These are phyloP conservation scores for Myxozyma kluyveri DNA, from an alignment of 805 yeast species.

Conservation along the genomic window DNA sequence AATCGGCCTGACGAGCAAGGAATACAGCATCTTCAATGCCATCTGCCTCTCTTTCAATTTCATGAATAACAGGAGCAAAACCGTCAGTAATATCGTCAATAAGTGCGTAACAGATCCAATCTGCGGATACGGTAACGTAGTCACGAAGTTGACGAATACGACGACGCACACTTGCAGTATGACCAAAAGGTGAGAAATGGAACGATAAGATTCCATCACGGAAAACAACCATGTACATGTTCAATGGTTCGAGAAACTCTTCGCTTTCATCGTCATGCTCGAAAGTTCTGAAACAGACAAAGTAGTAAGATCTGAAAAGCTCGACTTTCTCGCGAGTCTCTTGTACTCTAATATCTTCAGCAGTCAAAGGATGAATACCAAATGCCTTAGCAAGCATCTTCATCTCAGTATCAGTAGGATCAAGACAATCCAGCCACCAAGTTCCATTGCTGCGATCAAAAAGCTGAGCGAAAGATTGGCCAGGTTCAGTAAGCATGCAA, in stretches of 20 bases:
- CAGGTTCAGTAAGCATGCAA: slow-evolving; percentile 61
- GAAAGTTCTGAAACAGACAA: slow-evolving; percentile 95
- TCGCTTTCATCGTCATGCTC: slow-evolving; percentile 80
- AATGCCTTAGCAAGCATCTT: slow-evolving; percentile 86
- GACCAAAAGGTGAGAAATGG: slow-evolving; percentile 58
- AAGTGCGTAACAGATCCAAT: slow-evolving; percentile 66
- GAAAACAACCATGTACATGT: slow-evolving; percentile 60
- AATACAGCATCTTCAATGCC: slow-evolving; percentile 79
- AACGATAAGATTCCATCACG: slow-evolving; percentile 58
- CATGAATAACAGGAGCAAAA: slow-evolving; percentile 59
- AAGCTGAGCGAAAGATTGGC: slow-evolving; percentile 62
- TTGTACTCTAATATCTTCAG: slow-evolving; percentile 94
- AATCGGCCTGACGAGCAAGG: slow-evolving; percentile 69
- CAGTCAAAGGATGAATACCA: slow-evolving; percentile 96
- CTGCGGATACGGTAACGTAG: slow-evolving; percentile 57
- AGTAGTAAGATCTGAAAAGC: slow-evolving; percentile 81
- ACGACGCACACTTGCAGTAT: slow-evolving; percentile 60
- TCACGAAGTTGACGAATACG: slow-evolving; percentile 63
- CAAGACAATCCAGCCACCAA: slow-evolving; percentile 95
- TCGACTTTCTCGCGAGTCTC: slow-evolving; percentile 98
- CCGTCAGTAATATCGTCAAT: slow-evolving; percentile 66
- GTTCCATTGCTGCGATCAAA: slow-evolving; percentile 71
- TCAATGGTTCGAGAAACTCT: slow-evolving; percentile 68
- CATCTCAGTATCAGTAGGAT: slow-evolving; percentile 96
- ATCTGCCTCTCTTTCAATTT: slow-evolving; percentile 61